These are phyloP conservation scores for Carallia pectinifolia DNA, from an alignment of 345 rosid genomes.

Conservation along the genomic window DNA sequence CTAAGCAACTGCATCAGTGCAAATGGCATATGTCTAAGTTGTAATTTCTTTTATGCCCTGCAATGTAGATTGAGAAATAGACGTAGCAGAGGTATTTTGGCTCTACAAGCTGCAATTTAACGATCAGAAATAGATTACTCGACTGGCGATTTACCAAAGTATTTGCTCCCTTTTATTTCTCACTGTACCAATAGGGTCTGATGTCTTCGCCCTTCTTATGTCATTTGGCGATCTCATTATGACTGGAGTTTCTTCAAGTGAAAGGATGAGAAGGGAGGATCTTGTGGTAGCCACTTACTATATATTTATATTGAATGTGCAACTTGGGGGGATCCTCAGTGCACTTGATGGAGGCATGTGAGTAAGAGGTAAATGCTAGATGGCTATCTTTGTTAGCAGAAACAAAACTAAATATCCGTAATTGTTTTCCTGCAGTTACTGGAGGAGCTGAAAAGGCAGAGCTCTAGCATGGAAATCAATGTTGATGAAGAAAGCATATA, in stretches of 20 bases:
- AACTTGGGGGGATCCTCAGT: no score
- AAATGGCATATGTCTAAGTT: background rate
- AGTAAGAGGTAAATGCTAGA: no score
- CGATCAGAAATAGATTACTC: constrained; percentile 87
- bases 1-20: background rate
- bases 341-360: no score
- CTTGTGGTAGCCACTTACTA: no score
- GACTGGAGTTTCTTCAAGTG: no score
- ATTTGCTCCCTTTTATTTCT: background rate
- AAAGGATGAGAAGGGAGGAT: no score
- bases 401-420: no score
- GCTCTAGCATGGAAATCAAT: constrained; percentile 38
- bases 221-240: no score
- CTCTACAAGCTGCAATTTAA: constrained; percentile 36
- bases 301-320: no score
- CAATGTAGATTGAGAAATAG: constrained; percentile 69
- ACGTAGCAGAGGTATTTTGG: constrained; percentile 80
- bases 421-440: constrained; percentile 37
- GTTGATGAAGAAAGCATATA: constrained; percentile 36
- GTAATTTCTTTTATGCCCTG: background rate
- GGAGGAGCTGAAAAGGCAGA: constrained; percentile 88
- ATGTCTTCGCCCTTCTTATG: background rate
- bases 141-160: constrained; percentile 51
- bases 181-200: constrained; percentile 5
- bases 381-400: no score